These are phyloP conservation scores for Macrophomina pseudophaseolina DNA, from an alignment of 2,329 filamentous ascomycete species.

Conservation along the genomic window DNA sequence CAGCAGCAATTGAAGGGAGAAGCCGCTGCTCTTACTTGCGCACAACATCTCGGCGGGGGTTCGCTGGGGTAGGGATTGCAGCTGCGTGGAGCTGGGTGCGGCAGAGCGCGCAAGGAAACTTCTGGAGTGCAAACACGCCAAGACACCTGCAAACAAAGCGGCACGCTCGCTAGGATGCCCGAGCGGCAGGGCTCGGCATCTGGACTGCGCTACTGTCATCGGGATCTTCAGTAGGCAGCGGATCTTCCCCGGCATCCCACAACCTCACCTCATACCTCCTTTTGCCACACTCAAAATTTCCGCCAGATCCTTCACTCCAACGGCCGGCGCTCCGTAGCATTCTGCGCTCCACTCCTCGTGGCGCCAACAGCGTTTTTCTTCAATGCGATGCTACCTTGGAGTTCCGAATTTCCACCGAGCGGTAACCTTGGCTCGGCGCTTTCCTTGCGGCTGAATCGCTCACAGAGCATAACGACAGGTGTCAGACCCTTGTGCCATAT, in stretches of 20 bases:
- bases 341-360: neutral
- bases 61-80: conserved; percentile 10
- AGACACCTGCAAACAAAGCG: neutral
- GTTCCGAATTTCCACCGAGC: neutral
- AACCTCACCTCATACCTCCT: conserved; percentile 8
- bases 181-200: too few species aligned
- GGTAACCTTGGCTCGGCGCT: neutral
- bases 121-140: conserved; percentile 20
- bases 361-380: neutral
- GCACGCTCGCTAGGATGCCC: neutral
- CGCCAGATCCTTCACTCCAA: neutral
- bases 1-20: conserved; percentile 29
- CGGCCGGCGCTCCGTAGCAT: neutral
- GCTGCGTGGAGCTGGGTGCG: conserved; percentile 11
- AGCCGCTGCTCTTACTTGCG: conserved; percentile 40
- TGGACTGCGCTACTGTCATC: conserved; percentile 11
- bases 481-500: too few species aligned
- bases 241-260: conserved; percentile 10
- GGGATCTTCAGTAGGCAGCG: neutral
- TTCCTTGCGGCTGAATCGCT: too few species aligned
- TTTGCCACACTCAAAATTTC: conserved; percentile 10
- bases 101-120: conserved; percentile 15
- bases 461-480: too few species aligned
- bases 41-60: conserved; percentile 39
- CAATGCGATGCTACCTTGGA: neutral